Conservation (phyloP, 2,329 filamentous ascomycete species). For the Sclerotinia trifoliorum region DNA sequence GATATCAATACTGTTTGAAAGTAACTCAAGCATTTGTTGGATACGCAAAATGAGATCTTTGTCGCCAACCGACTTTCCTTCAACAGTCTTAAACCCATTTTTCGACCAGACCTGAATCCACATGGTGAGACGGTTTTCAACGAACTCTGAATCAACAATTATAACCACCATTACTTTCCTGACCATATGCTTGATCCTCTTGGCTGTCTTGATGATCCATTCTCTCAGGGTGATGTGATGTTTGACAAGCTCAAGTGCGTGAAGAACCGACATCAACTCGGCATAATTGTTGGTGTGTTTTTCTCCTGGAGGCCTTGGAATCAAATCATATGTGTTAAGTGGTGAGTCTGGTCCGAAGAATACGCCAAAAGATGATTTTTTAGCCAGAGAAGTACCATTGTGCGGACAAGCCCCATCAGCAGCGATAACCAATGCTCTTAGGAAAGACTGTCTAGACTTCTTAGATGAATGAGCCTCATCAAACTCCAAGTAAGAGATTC, state of each 20-base stretch:
- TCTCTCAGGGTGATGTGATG: neutral
- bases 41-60: neutral
- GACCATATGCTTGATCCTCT: no score
- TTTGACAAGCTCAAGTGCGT: neutral
- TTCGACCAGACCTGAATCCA: neutral
- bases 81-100: neutral
- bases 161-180: neutral
- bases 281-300: neutral
- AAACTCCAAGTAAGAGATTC: neutral
- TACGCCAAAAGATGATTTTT: neutral
- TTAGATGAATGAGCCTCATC: no score
- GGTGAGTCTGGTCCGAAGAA: neutral
- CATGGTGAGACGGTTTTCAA: neutral
- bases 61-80: neutral
- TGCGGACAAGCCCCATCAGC: neutral
- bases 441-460: rapidly evolving
- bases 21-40: neutral
- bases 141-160: neutral
- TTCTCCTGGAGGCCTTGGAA: neutral
- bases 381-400: neutral
- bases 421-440: neutral
- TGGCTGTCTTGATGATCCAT: neutral
- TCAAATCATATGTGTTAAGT: neutral
- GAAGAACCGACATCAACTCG: neutral
- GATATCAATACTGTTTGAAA: neutral